Conservation (phyloP, 2,329 filamentous ascomycete genomes). For the Podosphaera leucotricha region DNA sequence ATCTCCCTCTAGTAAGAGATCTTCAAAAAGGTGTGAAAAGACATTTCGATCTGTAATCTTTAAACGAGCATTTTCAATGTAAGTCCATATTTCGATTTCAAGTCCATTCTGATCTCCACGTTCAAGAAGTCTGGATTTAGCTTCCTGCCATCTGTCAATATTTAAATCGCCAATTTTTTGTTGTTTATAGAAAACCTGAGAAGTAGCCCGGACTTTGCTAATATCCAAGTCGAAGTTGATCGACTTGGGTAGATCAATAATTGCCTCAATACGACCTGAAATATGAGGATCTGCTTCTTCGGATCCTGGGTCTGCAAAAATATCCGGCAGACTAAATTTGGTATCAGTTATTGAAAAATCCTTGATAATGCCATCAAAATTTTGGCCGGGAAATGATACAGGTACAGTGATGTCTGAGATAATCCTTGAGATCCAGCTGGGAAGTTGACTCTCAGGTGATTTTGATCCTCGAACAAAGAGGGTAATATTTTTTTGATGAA, state of each 20-base stretch:
- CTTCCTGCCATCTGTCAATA: constrained; percentile 58
- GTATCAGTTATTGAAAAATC: constrained; percentile 75
- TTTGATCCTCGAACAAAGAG: constrained; percentile 66
- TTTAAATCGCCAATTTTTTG: constrained; percentile 63
- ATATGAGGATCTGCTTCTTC: constrained; percentile 55
- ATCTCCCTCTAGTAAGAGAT: constrained; percentile 49
- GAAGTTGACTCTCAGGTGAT: constrained; percentile 40
- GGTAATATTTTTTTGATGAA: constrained; percentile 54
- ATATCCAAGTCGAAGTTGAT: constrained; percentile 73
- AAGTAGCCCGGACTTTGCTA: constrained; percentile 47
- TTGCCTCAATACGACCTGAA: constrained; percentile 59
- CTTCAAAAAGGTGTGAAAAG: constrained; percentile 60
- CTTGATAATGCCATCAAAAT: constrained; percentile 60
- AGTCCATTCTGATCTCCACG: constrained; percentile 31
- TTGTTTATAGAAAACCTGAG: constrained; percentile 58
- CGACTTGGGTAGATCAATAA: constrained; percentile 58
- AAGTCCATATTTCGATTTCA: constrained; percentile 49
- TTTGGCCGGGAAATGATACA: constrained; percentile 59
- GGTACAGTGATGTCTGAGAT: constrained; percentile 64
- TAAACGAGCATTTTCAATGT: constrained; percentile 56
- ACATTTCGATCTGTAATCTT: constrained; percentile 59
- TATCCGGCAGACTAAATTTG: constrained; percentile 64
- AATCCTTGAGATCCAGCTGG: constrained; percentile 61
- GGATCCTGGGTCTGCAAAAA: constrained; percentile 49
- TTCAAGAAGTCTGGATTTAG: constrained; percentile 52